Evolutionary conservation across 805 yeast species (phyloP).

Genomic region (Zygoascus flipseniorum): DNA sequence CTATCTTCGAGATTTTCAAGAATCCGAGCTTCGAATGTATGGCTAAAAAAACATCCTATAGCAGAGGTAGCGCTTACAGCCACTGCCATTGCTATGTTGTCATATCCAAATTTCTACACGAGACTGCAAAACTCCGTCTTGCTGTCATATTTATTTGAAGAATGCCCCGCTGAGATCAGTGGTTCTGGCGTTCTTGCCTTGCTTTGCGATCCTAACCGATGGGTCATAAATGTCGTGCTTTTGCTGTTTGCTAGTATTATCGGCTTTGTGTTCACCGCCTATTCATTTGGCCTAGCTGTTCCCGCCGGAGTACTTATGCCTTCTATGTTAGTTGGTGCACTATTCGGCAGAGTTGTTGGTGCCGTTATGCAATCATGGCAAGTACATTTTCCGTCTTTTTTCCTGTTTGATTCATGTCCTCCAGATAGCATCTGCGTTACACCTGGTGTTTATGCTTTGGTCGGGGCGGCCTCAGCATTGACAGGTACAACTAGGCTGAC

Average conservation of each 20-base stretch:
- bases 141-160: slow-evolving; percentile 58
- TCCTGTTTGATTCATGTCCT: slow-evolving; percentile 33
- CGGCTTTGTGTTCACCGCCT: slow-evolving; percentile 55
- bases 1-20: slow-evolving; percentile 40
- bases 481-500: slow-evolving; percentile 78
- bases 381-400: slow-evolving; percentile 29
- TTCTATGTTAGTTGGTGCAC: slow-evolving; percentile 93
- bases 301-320: slow-evolving; percentile 99
- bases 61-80: slow-evolving; percentile 45
- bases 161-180: slow-evolving; percentile 38
- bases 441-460: slow-evolving; percentile 82
- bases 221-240: slow-evolving; percentile 17
- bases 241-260: slow-evolving; percentile 36
- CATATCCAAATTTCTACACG: slow-evolving; percentile 48
- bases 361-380: slow-evolving; percentile 49
- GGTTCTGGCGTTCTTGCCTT: slow-evolving; percentile 13
- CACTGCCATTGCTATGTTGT: slow-evolving; percentile 42
- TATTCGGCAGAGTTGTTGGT: slow-evolving; percentile 86
- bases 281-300: slow-evolving; percentile 58
- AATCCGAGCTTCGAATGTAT: slow-evolving; percentile 11
- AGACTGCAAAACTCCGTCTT: slow-evolving; percentile 48
- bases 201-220: slow-evolving; percentile 19
- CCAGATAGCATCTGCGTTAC: slow-evolving; percentile 52
- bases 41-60: slow-evolving; percentile 21
- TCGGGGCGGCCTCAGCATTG: slow-evolving; percentile 78